Percentiles rank a stretch among this genome's conserved stretches.
Conservation (phyloP, 345 rosid genomes). For the Euclidium syriacum region DNA sequence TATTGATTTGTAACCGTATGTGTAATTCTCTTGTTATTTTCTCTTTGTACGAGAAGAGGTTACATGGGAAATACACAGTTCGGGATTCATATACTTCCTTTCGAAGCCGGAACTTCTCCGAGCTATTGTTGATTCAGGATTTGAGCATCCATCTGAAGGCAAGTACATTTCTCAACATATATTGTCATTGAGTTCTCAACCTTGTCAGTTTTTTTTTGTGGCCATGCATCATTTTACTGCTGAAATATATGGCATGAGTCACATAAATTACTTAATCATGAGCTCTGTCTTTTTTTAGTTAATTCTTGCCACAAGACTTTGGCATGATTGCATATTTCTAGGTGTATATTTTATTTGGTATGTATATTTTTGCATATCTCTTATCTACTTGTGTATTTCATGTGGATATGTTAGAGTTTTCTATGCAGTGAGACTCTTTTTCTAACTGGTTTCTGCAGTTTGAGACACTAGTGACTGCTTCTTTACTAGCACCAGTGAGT, state of each 20-base stretch:
- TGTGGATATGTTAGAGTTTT: conserved; percentile 71
- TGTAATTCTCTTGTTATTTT: background rate
- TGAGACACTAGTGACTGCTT: conserved; percentile 94
- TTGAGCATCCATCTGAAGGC: conserved; percentile 99
- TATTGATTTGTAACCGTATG: too few species aligned
- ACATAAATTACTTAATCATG: too few species aligned
- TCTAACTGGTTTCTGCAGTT: conserved; percentile 71
- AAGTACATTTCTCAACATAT: conserved; percentile 12
- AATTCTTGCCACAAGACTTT: too few species aligned
- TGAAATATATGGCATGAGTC: too few species aligned
- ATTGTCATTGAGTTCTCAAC: too few species aligned
- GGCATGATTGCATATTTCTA: too few species aligned
- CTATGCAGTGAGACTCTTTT: conserved; percentile 91
- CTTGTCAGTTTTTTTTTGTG: too few species aligned
- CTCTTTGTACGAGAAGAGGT: conserved; percentile 48
- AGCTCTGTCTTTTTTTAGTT: too few species aligned
- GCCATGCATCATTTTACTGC: too few species aligned
- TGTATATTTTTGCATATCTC: background rate
- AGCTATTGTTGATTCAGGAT: conserved; percentile 95
- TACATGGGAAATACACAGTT: conserved; percentile 98
- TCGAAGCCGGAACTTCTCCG: conserved; percentile 98
- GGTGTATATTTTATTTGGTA: background rate
- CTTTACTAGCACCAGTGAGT: conserved; percentile 98
- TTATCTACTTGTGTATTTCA: background rate
- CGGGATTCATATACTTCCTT: conserved; percentile 99